These are phyloP conservation scores for Lagenaria siceraria DNA, from an alignment of 306 rosid genomes.

Conservation along the genomic window DNA sequence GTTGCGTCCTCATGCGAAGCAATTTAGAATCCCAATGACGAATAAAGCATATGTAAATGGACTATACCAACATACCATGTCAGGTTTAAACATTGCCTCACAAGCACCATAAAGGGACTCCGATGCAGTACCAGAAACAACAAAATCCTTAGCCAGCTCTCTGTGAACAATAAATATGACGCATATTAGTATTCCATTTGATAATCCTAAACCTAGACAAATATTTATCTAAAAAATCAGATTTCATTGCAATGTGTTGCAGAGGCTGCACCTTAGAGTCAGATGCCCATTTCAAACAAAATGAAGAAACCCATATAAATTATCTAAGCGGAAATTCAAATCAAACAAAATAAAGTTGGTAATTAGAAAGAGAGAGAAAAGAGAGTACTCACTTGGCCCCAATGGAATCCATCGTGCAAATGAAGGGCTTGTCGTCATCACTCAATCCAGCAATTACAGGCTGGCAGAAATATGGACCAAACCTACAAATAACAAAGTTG, in stretches of 20 bases:
- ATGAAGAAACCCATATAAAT: not conserved
- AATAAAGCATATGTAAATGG: not conserved
- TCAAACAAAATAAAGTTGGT: not conserved
- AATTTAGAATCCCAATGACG: not conserved
- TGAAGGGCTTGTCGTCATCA: slow-evolving; percentile 80
- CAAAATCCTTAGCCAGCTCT: slow-evolving; percentile 96
- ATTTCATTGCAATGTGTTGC: not conserved
- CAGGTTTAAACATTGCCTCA: slow-evolving; percentile 90
- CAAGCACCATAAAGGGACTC: slow-evolving; percentile 99
- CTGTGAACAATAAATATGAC: slow-evolving; percentile 29
- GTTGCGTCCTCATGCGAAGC: not conserved
- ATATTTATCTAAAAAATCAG: not conserved
- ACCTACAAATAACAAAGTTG: slow-evolving; percentile 27
- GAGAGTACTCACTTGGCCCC: slow-evolving; percentile 80
- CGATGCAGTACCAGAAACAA: slow-evolving; percentile 93
- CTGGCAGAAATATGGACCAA: slow-evolving; percentile 93
- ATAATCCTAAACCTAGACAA: not conserved
- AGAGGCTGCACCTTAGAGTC: not conserved
- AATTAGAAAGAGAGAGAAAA: not conserved
- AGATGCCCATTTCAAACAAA: not conserved
- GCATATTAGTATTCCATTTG: not conserved
- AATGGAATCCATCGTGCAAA: slow-evolving; percentile 90
- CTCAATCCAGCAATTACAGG: slow-evolving; percentile 95
- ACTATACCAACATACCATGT: slow-evolving; percentile 52
- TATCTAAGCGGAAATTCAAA: not conserved